Percentiles rank a stretch among this genome's conserved stretches.
These are phyloP conservation scores for Lumnitzera racemosa DNA, from an alignment of 345 rosid species.

Conservation along the genomic window DNA sequence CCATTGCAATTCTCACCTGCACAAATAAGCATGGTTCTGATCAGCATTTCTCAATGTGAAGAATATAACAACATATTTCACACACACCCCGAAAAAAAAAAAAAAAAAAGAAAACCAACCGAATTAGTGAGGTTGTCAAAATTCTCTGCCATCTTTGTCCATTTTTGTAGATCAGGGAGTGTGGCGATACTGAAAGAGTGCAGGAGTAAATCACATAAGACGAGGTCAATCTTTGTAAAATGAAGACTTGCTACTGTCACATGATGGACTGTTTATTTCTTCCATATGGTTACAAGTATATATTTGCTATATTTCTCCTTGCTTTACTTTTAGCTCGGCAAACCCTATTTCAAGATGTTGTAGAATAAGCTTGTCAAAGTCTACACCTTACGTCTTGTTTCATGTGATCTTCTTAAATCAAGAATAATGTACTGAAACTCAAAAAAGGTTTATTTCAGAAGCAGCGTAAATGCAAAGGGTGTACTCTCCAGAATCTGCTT, in stretches of 20 bases:
- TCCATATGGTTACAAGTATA: too few relatives aligned
- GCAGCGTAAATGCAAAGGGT: too few relatives aligned
- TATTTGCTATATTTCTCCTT: too few relatives aligned
- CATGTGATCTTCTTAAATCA: too few relatives aligned
- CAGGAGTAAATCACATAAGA: not conserved
- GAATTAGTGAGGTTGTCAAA: constrained; percentile 41
- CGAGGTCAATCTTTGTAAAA: too few relatives aligned
- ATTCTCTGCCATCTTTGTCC: constrained; percentile 81
- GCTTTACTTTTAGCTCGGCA: too few relatives aligned
- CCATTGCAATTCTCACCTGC: constrained; percentile 94
- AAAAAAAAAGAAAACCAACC: constrained; percentile 23
- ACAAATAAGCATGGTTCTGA: constrained; percentile 13
- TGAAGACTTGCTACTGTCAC: not conserved
- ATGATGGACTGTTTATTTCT: not conserved
- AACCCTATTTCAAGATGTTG: too few relatives aligned
- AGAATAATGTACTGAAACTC: too few relatives aligned
- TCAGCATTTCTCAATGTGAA: constrained; percentile 11
- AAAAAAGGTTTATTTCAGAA: too few relatives aligned
- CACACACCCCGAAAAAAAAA: constrained; percentile 5
- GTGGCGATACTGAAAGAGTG: constrained; percentile 61
- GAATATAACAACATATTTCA: constrained; percentile 9
- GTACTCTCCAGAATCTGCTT: too few relatives aligned
- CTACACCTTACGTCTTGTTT: too few relatives aligned
- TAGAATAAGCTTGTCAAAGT: too few relatives aligned
- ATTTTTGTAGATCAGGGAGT: constrained; percentile 58